Percentiles rank a stretch among this genome's conserved stretches.
These are phyloP conservation scores for Parathielavia appendiculata DNA, from an alignment of 495 filamentous ascomycete genomes.

Conservation along the genomic window DNA sequence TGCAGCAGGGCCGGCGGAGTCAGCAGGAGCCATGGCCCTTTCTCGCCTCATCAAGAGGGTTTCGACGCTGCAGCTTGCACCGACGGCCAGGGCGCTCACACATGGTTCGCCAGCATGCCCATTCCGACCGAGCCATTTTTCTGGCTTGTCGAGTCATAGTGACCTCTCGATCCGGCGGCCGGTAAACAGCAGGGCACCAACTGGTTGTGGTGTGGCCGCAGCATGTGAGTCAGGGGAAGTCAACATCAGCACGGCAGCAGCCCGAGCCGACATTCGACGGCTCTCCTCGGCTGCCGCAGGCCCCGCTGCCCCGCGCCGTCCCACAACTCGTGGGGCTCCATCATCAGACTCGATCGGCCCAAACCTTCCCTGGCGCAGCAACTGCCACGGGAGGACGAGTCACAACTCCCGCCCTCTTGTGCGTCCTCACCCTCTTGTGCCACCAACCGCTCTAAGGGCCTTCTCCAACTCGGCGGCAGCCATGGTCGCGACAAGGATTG, in stretches of 20 bases:
- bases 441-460: constrained; percentile 14
- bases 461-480: constrained; percentile 46
- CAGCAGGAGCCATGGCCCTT: constrained; percentile 11
- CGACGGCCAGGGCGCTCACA: background rate
- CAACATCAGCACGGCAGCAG: background rate
- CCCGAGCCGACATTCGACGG: constrained; percentile 16
- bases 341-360: background rate
- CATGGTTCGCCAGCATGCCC: constrained; percentile 3
- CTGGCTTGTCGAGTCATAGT: background rate
- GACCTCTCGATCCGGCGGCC: background rate
- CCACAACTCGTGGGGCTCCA: constrained; percentile 11
- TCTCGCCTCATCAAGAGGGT: constrained; percentile 13
- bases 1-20: background rate
- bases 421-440: constrained; percentile 7
- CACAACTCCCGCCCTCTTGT: constrained; percentile 12
- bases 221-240: constrained; percentile 13
- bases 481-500: constrained; percentile 88
- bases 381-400: constrained; percentile 5
- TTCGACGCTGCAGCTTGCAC: background rate
- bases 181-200: background rate
- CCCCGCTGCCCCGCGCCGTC: constrained; percentile 21
- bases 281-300: constrained; percentile 14
- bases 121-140: background rate
- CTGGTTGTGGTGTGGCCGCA: background rate
- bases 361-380: background rate